Evolutionary conservation across 345 rosid genomes (phyloP).

Genomic region (Eucalyptus pauciflora): DNA sequence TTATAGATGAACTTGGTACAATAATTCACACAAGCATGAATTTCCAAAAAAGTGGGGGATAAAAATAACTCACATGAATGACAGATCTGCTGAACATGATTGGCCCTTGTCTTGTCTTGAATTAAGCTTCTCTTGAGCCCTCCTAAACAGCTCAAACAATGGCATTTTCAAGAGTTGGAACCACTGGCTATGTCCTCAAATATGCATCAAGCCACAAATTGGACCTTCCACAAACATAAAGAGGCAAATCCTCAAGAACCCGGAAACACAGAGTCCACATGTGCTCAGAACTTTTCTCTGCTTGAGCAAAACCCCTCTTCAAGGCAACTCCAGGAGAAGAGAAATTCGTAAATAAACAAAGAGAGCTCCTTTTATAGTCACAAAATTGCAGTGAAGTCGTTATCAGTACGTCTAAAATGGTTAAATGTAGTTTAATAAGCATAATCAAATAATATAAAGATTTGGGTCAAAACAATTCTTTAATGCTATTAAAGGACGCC

Average conservation of each 20-base stretch:
- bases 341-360: not conserved
- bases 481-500: not conserved
- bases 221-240: not conserved
- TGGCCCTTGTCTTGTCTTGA: constrained; percentile 26
- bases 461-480: not conserved
- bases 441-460: not conserved
- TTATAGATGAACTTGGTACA: not conserved
- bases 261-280: not conserved
- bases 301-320: not conserved
- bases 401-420: not conserved
- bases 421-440: not conserved
- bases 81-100: constrained; percentile 20
- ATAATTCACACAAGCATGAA: not conserved
- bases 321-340: not conserved
- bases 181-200: not conserved
- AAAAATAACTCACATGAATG: constrained; percentile 41
- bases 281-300: not conserved
- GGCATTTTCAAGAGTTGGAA: constrained; percentile 37
- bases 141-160: constrained; percentile 62
- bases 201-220: not conserved
- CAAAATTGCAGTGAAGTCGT: not conserved
- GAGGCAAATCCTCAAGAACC: not conserved
- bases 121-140: constrained; percentile 31
- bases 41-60: not conserved
- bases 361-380: not conserved